Percentiles rank a stretch among this genome's conserved stretches.
Evolutionary conservation across 2,329 filamentous ascomycete species (phyloP).

Genomic region (Teratosphaeria epicoccoides): DNA sequence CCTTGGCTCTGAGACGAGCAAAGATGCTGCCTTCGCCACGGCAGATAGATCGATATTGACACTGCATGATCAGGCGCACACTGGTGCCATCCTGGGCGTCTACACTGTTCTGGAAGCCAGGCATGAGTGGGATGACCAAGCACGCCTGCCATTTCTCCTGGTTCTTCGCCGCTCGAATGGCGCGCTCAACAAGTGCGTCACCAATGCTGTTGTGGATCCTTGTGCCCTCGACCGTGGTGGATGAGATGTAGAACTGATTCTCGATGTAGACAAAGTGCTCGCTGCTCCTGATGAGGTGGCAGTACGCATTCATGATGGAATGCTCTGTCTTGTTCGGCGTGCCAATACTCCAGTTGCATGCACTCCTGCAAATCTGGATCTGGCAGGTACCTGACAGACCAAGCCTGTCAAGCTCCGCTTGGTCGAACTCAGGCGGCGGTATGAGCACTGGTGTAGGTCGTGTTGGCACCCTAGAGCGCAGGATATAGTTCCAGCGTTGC

Average conservation of each 20-base stretch:
- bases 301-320: constrained; percentile 91
- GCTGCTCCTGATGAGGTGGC: constrained; percentile 87
- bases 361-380: constrained; percentile 87
- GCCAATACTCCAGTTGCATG: constrained; percentile 82
- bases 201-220: constrained; percentile 89
- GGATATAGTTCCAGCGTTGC: constrained; percentile 94
- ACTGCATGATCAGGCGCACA: constrained; percentile 90
- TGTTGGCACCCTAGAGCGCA: constrained; percentile 84
- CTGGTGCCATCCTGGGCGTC: constrained; percentile 90
- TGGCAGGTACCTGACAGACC: constrained; percentile 91
- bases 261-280: constrained; percentile 98
- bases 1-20: constrained; percentile 63
- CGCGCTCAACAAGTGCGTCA: constrained; percentile 85
- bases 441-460: constrained; percentile 87
- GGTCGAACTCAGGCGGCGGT: constrained; percentile 82
- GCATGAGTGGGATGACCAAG: constrained; percentile 88
- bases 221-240: constrained; percentile 75
- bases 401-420: constrained; percentile 73
- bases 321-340: constrained; percentile 73
- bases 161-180: constrained; percentile 71
- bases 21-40: constrained; percentile 89
- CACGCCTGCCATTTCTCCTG: constrained; percentile 83
- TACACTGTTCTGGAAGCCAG: constrained; percentile 96
- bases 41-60: constrained; percentile 92
- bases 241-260: constrained; percentile 97